Conservation (phyloP, 805 yeast species). For the Kodamaea kaohsiungensis region DNA sequence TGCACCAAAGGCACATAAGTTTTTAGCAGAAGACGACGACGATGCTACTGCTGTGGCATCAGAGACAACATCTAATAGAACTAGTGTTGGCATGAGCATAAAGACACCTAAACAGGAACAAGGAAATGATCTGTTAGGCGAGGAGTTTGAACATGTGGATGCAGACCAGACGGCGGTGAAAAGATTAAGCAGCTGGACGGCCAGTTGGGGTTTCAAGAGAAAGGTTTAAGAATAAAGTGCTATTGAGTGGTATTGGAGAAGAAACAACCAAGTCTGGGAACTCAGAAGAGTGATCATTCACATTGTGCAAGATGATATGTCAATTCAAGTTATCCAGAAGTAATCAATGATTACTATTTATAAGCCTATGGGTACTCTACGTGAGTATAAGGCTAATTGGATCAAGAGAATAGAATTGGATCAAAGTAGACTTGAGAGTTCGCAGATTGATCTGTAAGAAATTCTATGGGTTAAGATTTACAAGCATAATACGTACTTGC, state of each 20-base stretch:
- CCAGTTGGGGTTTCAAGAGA: conserved; percentile 20
- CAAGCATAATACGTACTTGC: neutral
- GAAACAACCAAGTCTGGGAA: neutral
- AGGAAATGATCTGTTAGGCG: neutral
- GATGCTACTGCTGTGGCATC: conserved; percentile 1
- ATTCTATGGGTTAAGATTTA: too few species aligned
- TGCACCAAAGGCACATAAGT: conserved; percentile 12
- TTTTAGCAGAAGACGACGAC: conserved; percentile 11
- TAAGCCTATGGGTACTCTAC: neutral
- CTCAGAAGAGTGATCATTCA: too few species aligned
- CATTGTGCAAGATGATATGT: neutral
- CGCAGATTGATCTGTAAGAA: too few species aligned
- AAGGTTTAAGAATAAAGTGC: neutral
- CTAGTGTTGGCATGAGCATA: neutral
- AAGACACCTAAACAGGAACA: neutral
- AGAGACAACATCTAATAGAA: neutral
- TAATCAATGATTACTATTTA: neutral
- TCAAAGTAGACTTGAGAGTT: neutral
- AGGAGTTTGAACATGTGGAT: conserved; percentile 6
- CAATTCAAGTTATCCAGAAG: neutral
- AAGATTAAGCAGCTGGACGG: conserved; percentile 11
- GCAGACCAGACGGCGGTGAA: conserved; percentile 6
- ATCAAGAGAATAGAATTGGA: neutral
- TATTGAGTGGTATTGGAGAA: neutral
- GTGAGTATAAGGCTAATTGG: neutral